phyloP scores from a whole-genome alignment of 2,329 filamentous ascomycete genomes.

The Dothidotthia symphoricarpi region DNA sequence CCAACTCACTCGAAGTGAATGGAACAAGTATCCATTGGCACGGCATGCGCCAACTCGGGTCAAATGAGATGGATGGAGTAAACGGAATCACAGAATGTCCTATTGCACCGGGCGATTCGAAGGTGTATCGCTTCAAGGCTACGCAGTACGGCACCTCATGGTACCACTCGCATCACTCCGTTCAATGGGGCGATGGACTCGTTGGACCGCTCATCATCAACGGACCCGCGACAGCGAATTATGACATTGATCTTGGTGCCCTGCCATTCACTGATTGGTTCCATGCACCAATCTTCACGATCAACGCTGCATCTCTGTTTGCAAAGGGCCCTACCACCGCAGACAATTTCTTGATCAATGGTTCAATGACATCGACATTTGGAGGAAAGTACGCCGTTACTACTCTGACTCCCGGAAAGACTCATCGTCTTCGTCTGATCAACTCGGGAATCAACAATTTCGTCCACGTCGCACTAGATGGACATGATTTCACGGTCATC shows the following conservation, averaged over 20 bases:
- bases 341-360: conserved; percentile 55
- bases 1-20: conserved; percentile 41
- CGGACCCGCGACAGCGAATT: conserved; percentile 42
- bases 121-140: conserved; percentile 35
- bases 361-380: conserved; percentile 50
- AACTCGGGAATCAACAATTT: conserved; percentile 38
- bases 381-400: conserved; percentile 38
- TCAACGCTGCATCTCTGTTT: conserved; percentile 37
- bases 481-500: conserved; percentile 47
- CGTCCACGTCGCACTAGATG: conserved; percentile 24
- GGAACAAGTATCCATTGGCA: conserved; percentile 56
- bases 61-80: conserved; percentile 47
- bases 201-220: conserved; percentile 45
- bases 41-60: conserved; percentile 47
- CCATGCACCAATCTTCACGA: conserved; percentile 30
- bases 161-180: conserved; percentile 46
- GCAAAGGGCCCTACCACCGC: conserved; percentile 40
- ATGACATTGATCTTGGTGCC: conserved; percentile 46
- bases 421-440: conserved; percentile 47
- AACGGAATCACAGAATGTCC: conserved; percentile 63
- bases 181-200: conserved; percentile 45
- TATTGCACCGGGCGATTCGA: conserved; percentile 56
- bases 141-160: conserved; percentile 42
- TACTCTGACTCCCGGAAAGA: conserved; percentile 41
- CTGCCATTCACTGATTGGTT: conserved; percentile 43